A percentile compares a stretch with the other conserved stretches of the same genome.
Conservation (phyloP, 495 filamentous ascomycete species). For the Penicillium herquei region DNA sequence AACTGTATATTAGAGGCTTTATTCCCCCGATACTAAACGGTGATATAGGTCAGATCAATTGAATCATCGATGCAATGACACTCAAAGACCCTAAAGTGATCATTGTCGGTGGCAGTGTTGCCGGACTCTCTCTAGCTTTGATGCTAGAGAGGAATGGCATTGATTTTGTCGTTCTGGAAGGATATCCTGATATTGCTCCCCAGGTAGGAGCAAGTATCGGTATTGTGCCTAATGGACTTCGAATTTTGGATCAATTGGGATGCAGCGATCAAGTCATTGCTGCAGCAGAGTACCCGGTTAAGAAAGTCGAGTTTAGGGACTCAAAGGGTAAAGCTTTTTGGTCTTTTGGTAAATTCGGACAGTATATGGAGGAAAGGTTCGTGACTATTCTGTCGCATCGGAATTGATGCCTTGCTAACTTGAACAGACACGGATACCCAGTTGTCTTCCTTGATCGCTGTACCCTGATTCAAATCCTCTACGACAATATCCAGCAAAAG, state of each 20-base stretch:
- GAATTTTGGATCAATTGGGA: conserved; percentile 48
- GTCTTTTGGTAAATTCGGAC: neutral
- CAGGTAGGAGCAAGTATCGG: conserved; percentile 36
- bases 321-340: neutral
- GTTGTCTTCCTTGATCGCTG: conserved; percentile 31
- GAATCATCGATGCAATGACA: too few relatives aligned
- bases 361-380: neutral
- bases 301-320: neutral
- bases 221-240: conserved; percentile 30
- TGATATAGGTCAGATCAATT: too few relatives aligned
- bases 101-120: conserved; percentile 50
- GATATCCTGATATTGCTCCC: conserved; percentile 26
- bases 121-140: conserved; percentile 46
- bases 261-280: conserved; percentile 19
- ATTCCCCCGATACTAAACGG: too few relatives aligned
- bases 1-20: too few relatives aligned
- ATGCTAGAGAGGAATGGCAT: conserved; percentile 40
- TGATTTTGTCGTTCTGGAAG: conserved; percentile 49
- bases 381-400: neutral
- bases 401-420: neutral
- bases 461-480: conserved; percentile 28
- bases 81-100: conserved; percentile 26
- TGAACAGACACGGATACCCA: conserved; percentile 23
- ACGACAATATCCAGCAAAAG: conserved; percentile 32
- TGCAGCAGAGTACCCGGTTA: neutral